Conservation (phyloP, 352 stramenopile species). For the Pythium apleroticum region DNA sequence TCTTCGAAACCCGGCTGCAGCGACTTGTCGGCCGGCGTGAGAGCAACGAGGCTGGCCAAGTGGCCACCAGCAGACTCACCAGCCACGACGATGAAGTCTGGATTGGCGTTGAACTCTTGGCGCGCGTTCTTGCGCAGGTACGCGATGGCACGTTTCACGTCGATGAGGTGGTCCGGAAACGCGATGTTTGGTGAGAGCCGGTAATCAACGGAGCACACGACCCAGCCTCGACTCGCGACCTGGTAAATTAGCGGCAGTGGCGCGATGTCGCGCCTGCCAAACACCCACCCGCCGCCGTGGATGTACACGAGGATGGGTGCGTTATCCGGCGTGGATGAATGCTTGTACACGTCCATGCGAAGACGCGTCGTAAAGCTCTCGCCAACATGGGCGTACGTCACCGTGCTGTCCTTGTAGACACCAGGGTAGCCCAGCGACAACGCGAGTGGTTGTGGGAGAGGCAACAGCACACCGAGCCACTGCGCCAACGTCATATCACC, state of each 20-base stretch:
- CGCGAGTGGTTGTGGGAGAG: slow-evolving; percentile 53
- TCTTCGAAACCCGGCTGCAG: slow-evolving; percentile 78
- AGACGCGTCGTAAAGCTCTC: slow-evolving; percentile 52
- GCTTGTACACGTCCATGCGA: slow-evolving; percentile 78
- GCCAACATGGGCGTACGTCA: slow-evolving; percentile 69
- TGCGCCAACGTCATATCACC: slow-evolving; percentile 47
- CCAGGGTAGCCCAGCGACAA: slow-evolving; percentile 50
- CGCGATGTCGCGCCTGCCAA: slow-evolving; percentile 48
- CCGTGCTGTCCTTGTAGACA: slow-evolving; percentile 49
- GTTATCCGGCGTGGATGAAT: slow-evolving; percentile 40
- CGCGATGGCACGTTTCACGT: slow-evolving; percentile 68
- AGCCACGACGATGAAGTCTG: slow-evolving; percentile 66
- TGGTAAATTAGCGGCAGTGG: slow-evolving; percentile 66
- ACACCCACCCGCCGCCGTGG: slow-evolving; percentile 76
- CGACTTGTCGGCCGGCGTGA: slow-evolving; percentile 60
- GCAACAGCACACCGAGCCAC: slow-evolving; percentile 60
- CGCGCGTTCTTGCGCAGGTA: slow-evolving; percentile 54
- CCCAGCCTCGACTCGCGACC: slow-evolving; percentile 51
- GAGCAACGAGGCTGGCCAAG: slow-evolving; percentile 62
- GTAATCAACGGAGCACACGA: slow-evolving; percentile 81
- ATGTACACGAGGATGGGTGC: slow-evolving; percentile 78
- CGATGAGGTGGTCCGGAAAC: slow-evolving; percentile 69
- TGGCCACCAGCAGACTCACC: slow-evolving; percentile 75
- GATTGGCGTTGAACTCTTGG: slow-evolving; percentile 49
- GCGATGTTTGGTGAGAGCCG: slow-evolving; percentile 62